phyloP scores from a whole-genome alignment of 768 basidiomycete genomes.

The Boletus fagicola region DNA sequence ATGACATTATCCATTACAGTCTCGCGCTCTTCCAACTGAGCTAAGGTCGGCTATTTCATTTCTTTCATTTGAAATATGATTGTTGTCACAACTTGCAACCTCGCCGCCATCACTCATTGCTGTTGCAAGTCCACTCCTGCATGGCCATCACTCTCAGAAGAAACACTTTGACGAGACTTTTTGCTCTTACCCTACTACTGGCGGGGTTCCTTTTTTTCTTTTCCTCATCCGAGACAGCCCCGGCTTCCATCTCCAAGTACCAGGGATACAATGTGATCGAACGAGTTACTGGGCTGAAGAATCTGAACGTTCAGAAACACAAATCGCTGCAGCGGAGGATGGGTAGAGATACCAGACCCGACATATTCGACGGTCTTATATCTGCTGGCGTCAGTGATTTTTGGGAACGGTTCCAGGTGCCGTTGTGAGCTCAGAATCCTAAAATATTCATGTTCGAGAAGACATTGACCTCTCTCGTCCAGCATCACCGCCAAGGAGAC shows the following conservation, averaged over 20 bases:
- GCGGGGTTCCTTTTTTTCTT: constrained; percentile 21
- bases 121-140: background rate
- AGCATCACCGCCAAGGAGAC: constrained; percentile 85
- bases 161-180: constrained; percentile 25
- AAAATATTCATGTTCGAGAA: background rate
- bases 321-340: constrained; percentile 85
- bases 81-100: background rate
- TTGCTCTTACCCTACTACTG: constrained; percentile 22
- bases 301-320: constrained; percentile 85
- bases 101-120: accelerated
- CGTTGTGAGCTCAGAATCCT: constrained; percentile 62
- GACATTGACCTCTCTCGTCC: constrained; percentile 1
- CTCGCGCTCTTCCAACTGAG: constrained; percentile 53
- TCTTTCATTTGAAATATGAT: too few species aligned
- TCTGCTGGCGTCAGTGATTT: constrained; percentile 79
- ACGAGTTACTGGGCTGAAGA: constrained; percentile 59
- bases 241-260: constrained; percentile 41
- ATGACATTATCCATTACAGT: constrained; percentile 41
- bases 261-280: constrained; percentile 62
- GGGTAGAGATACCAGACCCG: constrained; percentile 81
- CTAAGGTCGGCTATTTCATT: constrained; percentile 22
- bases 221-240: constrained; percentile 14
- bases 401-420: constrained; percentile 90
- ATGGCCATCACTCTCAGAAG: constrained; percentile 35
- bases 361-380: constrained; percentile 75